Evolutionary conservation across 2,329 filamentous ascomycete species (phyloP).

Genomic region (Venturia asperata): DNA sequence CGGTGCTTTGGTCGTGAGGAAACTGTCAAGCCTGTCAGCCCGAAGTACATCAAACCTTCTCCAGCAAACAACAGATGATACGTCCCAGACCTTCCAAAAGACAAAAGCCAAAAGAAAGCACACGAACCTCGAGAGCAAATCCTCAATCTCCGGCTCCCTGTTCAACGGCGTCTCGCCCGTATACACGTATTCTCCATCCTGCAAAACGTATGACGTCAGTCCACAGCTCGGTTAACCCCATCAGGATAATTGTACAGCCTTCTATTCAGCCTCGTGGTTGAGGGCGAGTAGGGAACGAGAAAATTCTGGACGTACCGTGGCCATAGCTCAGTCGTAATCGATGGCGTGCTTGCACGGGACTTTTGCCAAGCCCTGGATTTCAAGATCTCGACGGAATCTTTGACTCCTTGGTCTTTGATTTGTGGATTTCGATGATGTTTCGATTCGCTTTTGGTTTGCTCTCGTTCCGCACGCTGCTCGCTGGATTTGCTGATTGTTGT

Average conservation of each 20-base stretch:
- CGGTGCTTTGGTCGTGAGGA: slow-evolving; percentile 43
- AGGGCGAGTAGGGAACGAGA: neutral
- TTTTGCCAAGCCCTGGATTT: neutral
- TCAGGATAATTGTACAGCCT: slow-evolving; percentile 4
- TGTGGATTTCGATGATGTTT: neutral
- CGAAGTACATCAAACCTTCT: neutral
- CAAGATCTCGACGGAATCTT: neutral
- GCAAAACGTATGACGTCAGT: slow-evolving; percentile 7
- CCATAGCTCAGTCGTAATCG: slow-evolving; percentile 8
- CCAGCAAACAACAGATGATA: neutral
- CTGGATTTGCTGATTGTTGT: neutral
- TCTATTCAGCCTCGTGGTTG: neutral
- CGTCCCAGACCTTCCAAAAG: neutral
- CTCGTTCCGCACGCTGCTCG: neutral
- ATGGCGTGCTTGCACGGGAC: slow-evolving; percentile 14
- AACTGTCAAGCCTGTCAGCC: slow-evolving; percentile 29
- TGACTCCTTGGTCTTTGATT: neutral
- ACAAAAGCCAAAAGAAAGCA: slow-evolving; percentile 6
- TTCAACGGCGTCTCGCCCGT: slow-evolving; percentile 42
- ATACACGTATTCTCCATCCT: slow-evolving; percentile 29
- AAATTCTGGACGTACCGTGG: slow-evolving; percentile 4
- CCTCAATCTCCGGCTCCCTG: slow-evolving; percentile 40
- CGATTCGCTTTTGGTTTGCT: neutral
- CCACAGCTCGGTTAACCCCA: neutral
- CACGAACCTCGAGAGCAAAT: slow-evolving; percentile 38